Evolutionary conservation across 495 filamentous ascomycete species (phyloP), one percentile per base, ranked within the genome.

Genomic region (Talaromyces borbonicus): DNA sequence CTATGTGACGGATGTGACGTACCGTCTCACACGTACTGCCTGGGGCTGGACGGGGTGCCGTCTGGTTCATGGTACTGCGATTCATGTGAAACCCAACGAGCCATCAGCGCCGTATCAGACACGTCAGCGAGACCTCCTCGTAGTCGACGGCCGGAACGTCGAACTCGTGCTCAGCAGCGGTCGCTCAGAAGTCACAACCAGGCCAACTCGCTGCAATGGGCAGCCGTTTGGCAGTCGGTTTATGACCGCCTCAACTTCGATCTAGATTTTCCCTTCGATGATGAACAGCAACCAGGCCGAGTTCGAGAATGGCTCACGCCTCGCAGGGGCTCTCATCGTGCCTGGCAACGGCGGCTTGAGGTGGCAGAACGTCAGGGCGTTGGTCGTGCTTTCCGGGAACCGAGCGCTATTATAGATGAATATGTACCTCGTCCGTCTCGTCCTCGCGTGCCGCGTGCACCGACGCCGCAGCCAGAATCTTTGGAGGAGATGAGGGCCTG

Each of bases 1-100:
- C 72, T 89, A 24, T 98, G 90, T 67, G 86, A 94, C 66, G 78
- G 77, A 52, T 96, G 92, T 65, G 81, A 92, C 71, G 75, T 74
- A 8, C 73, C 81, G 20, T 92, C 85, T 43, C 90, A 98, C 64
- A 84, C 83, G 38, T 82, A 85, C 57, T 98, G 90, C 56, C 71
- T 90, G 23, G 87, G 81, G n/a, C 72, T 94, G 30, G 79, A 86
- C 38, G 53, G 59, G 5, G 73, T 95, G 26, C 88, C 90, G 19
- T 52, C 65, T 12, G 84, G 83, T 14, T 62, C 75, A 41, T 97
- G 90, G 90, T 95, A 84, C 59, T 97, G 90, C 61, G 71, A 85
- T 47, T 74, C 77, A 42, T 97, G 89, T 62, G 69, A 73, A 22
- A 73, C 56, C 56, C 74, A 58, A 68, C 72, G 62, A 56, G 71